Base-by-base conservation (phyloP, 2,329 filamentous ascomycete species). In the Ascochyta fabae region DNA sequence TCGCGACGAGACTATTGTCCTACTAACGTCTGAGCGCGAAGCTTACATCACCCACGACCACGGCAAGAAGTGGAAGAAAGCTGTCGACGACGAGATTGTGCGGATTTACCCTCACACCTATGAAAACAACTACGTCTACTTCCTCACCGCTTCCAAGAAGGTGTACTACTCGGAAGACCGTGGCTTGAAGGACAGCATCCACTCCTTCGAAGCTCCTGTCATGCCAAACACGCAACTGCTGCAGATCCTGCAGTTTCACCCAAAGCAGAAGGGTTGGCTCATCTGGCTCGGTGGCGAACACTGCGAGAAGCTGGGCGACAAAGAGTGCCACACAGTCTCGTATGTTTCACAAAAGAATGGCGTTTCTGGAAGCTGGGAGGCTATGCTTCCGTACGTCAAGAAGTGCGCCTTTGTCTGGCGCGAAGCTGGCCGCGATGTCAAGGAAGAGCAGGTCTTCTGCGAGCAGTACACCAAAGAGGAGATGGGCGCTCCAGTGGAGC, bases 331-430 rank as follows among this genome's bases (percentile, higher is more conserved):
- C 66, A 81, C 81, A 1, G 86, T 90, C 59, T 91, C 93, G 2
- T 92, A 90, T 40, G 81, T 91, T 53, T 92, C 90, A 33, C 87
- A 80, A 29, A 91, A 96, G 69, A 89, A 91, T 47, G 94, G 94
- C 29, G 77, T 80, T 27, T 82, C 85, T 4, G 61, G 59, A 16
- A 72, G 68, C 46, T 99, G 95, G 95, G 79, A 87, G 48, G 86
- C 87, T 6, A 79, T 96, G 38, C 81, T 88, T 53, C 85, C 88
- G 8, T 91, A 89, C 65, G 91, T 92, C 4, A 79, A 86, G 57
- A 91, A 88, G 67, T 99, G 95, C 74, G 88, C 95, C 67, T 99
- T 98, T 72, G 92, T 94, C 29, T 90, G 88, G 83, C 75, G 81
- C 49, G 82, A 85, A 67, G 79, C 78, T 56, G 80, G 81, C 22